Evolutionary conservation across 768 basidiomycete species (phyloP), one percentile per base, ranked within the genome.

Genomic region (Pisolithus marmoratus): DNA sequence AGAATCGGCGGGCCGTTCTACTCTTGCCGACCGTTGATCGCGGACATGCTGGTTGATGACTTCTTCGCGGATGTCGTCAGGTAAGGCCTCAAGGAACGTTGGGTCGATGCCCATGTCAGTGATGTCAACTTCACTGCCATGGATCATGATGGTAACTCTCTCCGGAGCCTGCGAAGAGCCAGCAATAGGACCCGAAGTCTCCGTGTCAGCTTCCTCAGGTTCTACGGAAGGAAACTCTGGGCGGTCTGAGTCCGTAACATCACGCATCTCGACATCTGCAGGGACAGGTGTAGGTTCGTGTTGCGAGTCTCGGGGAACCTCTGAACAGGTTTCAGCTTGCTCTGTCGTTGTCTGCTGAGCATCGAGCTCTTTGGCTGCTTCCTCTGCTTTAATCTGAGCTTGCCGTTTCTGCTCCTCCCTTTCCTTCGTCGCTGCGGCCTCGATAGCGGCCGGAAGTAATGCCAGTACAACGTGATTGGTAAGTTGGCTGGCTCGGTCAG

Each of bases 81-180:
- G 96, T 8, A 99, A 72, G 23, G 96, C 96, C 70, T 97, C 94
- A 52, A 99, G 74, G 79, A 99, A 99, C 5, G 92, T 94, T 2
- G 94, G 92, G 65, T 99, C 96, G 63, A 99, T 97, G 5, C 96
- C 96, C 36, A 94, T 95, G 60, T 98, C 94, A 2, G 96, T 99
- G 65, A 99, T 99, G 64, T 99, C 96, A 24, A 98, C 91, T 7
- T 85, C 77, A 56, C 82, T 90, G 48, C 96, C 96, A 67, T 94
- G 90, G 49, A 99, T 91, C 71, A 82, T 79, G 61, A 99, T 87
- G 1, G 90, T 92, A 24, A 95, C 77, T 34, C 96, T 83, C 57
- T 83, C 77, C 36, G 73, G 63, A n/a, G 62, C 60, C 20, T 70
- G 66, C 29, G 78, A 69, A 11, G 75, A 48, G 5, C 70, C 68